phyloP scores from a whole-genome alignment of 2,329 filamentous ascomycete genomes.

The Helotiales sp. region DNA sequence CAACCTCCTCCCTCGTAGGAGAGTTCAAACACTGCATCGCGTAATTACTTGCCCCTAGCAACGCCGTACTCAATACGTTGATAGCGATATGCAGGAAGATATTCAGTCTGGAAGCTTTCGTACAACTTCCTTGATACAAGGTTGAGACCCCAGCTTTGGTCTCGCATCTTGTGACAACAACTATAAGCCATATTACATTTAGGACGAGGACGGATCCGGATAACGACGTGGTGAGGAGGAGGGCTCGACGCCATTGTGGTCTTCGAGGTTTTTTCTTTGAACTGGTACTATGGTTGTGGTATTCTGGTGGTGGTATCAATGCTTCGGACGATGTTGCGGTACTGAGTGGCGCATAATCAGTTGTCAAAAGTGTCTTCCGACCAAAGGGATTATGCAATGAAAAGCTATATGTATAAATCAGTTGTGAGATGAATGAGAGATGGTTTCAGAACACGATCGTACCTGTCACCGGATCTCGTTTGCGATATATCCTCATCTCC shows the following conservation, averaged over 20 bases:
- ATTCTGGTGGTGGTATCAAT: background rate
- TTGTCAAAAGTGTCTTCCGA: background rate
- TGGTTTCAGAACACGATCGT: background rate
- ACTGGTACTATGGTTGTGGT: no score
- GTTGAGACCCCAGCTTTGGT: background rate
- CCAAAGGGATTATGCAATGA: background rate
- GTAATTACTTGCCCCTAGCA: slow-evolving; percentile 38
- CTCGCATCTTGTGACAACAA: background rate
- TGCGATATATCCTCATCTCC: no score
- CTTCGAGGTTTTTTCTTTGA: no score
- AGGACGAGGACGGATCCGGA: background rate
- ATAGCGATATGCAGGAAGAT: slow-evolving; percentile 24
- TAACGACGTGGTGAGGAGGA: background rate
- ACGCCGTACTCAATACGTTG: slow-evolving; percentile 36
- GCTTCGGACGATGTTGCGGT: background rate
- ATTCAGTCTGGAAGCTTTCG: background rate
- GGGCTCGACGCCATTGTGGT: background rate
- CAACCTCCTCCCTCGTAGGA: slow-evolving; percentile 35
- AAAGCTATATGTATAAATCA: background rate
- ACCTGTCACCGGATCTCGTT: background rate
- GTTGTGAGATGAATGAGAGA: background rate
- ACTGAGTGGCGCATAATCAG: background rate
- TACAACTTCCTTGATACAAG: slow-evolving; percentile 6
- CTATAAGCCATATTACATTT: background rate
- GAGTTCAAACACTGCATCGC: slow-evolving; percentile 38